A percentile compares a stretch with the other conserved stretches of the same genome.
phyloP scores from a whole-genome alignment of 768 basidiomycete genomes.

The Pleurotus sapidus region DNA sequence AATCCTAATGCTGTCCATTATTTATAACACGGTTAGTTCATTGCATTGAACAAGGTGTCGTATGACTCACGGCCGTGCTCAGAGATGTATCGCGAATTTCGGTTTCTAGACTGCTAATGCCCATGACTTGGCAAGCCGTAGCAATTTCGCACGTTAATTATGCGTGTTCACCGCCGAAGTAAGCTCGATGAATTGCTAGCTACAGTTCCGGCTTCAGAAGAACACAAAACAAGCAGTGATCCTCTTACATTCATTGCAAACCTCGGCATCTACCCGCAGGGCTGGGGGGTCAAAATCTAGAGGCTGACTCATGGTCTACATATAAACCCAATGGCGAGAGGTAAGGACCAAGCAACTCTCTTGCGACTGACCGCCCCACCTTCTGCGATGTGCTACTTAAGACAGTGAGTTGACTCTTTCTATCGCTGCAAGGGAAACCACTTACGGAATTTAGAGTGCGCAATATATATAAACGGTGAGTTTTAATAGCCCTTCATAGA shows the following conservation, averaged over 20 bases:
- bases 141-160: background rate
- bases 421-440: background rate
- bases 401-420: slow-evolving; percentile 40
- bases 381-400: slow-evolving; percentile 54
- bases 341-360: background rate
- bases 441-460: slow-evolving; percentile 40
- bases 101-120: too few species aligned
- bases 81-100: too few species aligned
- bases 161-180: background rate
- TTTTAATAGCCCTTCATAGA: background rate
- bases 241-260: background rate
- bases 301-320: background rate
- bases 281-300: background rate
- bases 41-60: background rate
- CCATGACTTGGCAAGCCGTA: background rate
- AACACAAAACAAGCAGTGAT: background rate
- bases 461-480: slow-evolving; percentile 52
- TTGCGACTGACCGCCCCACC: slow-evolving; percentile 5
- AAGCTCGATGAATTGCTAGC: background rate
- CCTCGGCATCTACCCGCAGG: slow-evolving; percentile 4
- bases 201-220: background rate
- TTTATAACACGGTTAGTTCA: background rate
- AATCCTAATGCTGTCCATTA: too few species aligned
- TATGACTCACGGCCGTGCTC: background rate
- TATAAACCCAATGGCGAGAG: background rate